Conservation (phyloP, 2,329 filamentous ascomycete species). For the Aspergillus versicolor region DNA sequence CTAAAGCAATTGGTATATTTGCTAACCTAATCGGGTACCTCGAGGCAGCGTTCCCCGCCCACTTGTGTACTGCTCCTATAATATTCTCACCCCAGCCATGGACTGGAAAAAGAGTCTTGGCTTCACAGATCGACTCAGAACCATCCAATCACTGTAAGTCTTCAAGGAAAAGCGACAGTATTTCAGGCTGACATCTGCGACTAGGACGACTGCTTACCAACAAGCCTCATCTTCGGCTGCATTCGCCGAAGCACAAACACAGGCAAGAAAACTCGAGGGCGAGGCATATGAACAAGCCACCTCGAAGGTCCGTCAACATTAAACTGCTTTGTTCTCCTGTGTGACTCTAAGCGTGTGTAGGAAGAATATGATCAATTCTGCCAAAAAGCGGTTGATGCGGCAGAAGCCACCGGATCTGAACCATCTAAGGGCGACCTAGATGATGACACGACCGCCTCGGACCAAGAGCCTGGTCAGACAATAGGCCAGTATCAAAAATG, state of each 20-base stretch:
- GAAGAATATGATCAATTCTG: slow-evolving; percentile 54
- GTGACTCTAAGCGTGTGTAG: slow-evolving; percentile 39
- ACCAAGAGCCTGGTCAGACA: slow-evolving; percentile 32
- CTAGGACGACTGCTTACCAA: slow-evolving; percentile 52
- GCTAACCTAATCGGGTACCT: background rate
- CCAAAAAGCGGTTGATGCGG: slow-evolving; percentile 37
- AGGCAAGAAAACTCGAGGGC: slow-evolving; percentile 65
- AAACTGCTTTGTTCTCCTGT: background rate
- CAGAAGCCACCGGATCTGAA: slow-evolving; percentile 24
- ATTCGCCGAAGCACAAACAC: slow-evolving; percentile 50
- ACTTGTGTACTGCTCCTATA: background rate
- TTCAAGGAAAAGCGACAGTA: background rate
- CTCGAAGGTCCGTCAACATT: slow-evolving; percentile 32
- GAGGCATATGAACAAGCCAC: slow-evolving; percentile 39
- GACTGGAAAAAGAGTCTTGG: slow-evolving; percentile 55
- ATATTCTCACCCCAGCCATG: slow-evolving; percentile 3
- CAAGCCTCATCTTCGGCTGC: slow-evolving; percentile 44
- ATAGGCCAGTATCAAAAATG: slow-evolving; percentile 60
- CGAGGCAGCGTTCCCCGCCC: background rate
- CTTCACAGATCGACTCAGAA: slow-evolving; percentile 62
- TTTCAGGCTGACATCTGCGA: slow-evolving; percentile 15
- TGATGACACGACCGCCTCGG: slow-evolving; percentile 22
- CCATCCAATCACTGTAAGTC: slow-evolving; percentile 62
- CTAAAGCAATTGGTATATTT: background rate
- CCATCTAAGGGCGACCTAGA: slow-evolving; percentile 19